phyloP scores from a whole-genome alignment of 1,284 basidiomycete genomes.

The Puccinia horiana region DNA sequence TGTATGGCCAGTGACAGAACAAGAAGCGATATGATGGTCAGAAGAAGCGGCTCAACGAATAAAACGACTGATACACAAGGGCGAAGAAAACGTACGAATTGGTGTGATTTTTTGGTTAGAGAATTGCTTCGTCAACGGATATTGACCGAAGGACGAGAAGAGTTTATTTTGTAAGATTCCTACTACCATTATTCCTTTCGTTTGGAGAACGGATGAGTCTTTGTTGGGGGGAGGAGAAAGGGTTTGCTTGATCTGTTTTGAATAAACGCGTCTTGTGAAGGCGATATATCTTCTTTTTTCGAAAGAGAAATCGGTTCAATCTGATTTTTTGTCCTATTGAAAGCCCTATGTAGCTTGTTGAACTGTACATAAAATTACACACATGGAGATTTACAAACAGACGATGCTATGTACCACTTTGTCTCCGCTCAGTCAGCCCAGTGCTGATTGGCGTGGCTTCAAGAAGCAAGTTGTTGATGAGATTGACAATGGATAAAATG shows the following conservation, averaged over 20 bases:
- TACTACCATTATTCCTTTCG: neutral
- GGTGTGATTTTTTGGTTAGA: constrained; percentile 26
- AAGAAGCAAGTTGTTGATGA: neutral
- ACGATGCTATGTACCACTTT: neutral
- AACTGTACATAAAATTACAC: neutral
- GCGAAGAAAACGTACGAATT: constrained; percentile 8
- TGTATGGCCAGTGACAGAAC: neutral
- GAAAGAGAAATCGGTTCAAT: neutral
- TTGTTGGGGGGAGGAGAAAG: too few species aligned
- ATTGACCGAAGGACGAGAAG: constrained; percentile 34
- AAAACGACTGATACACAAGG: neutral
- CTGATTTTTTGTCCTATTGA: neutral
- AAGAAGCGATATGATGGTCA: neutral
- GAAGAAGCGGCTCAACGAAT: neutral
- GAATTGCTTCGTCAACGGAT: constrained; percentile 36
- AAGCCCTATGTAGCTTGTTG: neutral
- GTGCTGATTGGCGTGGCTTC: neutral
- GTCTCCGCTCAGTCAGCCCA: constrained; percentile 10
- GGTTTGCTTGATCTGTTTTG: neutral
- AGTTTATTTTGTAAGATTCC: neutral
- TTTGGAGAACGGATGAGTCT: too few species aligned
- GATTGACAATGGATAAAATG: neutral
- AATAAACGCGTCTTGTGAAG: neutral
- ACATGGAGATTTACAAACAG: neutral
- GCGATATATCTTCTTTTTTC: neutral